Evolutionary conservation across 352 stramenopile species (phyloP).

Genomic region (Phytophthora boehmeriae): DNA sequence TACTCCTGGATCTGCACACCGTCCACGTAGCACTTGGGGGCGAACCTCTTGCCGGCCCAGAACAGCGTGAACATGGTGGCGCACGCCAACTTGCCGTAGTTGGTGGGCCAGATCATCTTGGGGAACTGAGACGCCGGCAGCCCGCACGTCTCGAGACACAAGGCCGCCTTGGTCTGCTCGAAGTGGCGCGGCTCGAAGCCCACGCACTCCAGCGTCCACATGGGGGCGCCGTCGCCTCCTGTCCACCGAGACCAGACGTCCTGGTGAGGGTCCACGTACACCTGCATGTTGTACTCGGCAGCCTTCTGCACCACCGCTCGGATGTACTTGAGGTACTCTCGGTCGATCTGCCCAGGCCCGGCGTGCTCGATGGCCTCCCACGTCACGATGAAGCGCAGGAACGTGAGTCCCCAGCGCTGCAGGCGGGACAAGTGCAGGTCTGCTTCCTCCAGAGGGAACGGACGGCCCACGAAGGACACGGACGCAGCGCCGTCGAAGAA

Average conservation of each 20-base stretch:
- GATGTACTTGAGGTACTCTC: slow-evolving; percentile 84
- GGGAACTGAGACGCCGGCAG: slow-evolving; percentile 50
- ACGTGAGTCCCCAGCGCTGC: slow-evolving; percentile 77
- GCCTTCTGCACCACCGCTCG: slow-evolving; percentile 63
- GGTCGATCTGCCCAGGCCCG: slow-evolving; percentile 81
- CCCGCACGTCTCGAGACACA: slow-evolving; percentile 71
- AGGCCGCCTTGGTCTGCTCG: slow-evolving; percentile 64
- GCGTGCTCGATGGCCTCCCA: slow-evolving; percentile 91
- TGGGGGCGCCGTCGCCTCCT: slow-evolving; percentile 84
- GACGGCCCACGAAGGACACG: slow-evolving; percentile 71
- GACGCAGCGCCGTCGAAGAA: slow-evolving; percentile 55
- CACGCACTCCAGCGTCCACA: slow-evolving; percentile 86
- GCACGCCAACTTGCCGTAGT: slow-evolving; percentile 87
- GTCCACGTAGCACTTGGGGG: slow-evolving; percentile 71
- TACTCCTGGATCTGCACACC: slow-evolving; percentile 81
- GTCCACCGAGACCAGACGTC: slow-evolving; percentile 91
- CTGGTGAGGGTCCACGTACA: slow-evolving; percentile 92
- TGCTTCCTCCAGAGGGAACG: slow-evolving; percentile 84
- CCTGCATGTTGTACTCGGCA: slow-evolving; percentile 58
- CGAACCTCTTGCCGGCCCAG: slow-evolving; percentile 72
- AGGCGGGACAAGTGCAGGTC: slow-evolving; percentile 75
- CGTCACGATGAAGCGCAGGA: slow-evolving; percentile 85
- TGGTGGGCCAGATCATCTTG: slow-evolving; percentile 93
- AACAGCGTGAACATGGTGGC: slow-evolving; percentile 93
- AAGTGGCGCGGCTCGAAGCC: slow-evolving; percentile 82